Base-by-base conservation (phyloP, 495 filamentous ascomycete species). In the Penicillium tannophilum region DNA sequence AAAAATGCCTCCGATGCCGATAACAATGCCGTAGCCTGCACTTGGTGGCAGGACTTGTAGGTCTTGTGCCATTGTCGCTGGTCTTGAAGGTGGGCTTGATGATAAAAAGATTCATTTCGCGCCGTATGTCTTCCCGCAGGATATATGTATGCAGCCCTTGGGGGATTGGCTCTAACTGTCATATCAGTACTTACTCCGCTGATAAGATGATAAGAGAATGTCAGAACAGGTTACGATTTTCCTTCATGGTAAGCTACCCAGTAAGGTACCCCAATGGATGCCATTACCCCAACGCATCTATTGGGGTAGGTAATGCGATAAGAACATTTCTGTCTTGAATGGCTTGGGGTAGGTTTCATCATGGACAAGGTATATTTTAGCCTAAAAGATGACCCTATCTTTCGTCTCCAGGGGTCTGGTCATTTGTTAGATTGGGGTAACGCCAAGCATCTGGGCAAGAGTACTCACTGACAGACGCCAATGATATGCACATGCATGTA, bases 21-120 rank as follows among this genome's bases (percentile, higher is more conserved):
- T 76, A 14, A 82, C 77, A 52, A 82, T 75, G 49, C 78, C 79
- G 55, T 80, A 82, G 20, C 76, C 76, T 10, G 68, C 76, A 12
- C 72, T 72, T 0, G 65, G 49, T 6, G 69, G 65, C 3, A 72
- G 67, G 19, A 70, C 64, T 46, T 59, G 65, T 28, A 71, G 60
- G 12, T 63, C 58, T 46, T 62, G 17, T 10, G 41, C 58, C 66
- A 69, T 69, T 35, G 36, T 57, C 23, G 2, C 10, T 14, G 16
- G 39, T 41, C 0, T 17, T 14, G 1, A n/a, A 17, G 39, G 39
- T 41, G 14, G 39, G 5, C 3, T 16, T n/a, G 14, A 6, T 17
- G 5, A 12, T 4, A 41, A 11, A 36, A 2, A 4, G 39, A 41
- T 41, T 17, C 16, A 4, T n/a, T 41, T 41, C 7, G 33, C 33